Evolutionary conservation across 139 green algal genomes (phyloP).

Genomic region (Gonium pectorale): DNA sequence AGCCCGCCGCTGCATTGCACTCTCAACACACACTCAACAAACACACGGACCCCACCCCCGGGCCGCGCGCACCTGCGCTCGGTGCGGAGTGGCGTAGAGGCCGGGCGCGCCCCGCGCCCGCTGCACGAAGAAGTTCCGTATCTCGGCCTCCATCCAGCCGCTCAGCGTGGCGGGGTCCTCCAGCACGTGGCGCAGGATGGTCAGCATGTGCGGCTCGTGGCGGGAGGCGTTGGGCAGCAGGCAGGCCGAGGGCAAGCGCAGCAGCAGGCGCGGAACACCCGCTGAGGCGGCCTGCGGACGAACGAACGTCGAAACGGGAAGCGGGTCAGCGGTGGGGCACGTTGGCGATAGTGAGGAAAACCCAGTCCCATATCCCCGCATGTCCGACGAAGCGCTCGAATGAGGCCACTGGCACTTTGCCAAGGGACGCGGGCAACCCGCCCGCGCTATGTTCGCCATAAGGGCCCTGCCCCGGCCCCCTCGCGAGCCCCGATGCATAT

Average conservation of each 20-base stretch:
- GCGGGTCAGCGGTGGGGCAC: too few species aligned
- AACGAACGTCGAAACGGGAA: too few species aligned
- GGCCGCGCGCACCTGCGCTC: conserved; percentile 7
- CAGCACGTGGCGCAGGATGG: conserved; percentile 90
- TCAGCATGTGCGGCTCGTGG: conserved; percentile 76
- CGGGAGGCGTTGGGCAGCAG: conserved; percentile 57
- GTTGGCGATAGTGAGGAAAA: too few species aligned
- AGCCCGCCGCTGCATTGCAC: too few species aligned
- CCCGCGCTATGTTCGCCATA: too few species aligned
- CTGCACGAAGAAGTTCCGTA: conserved; percentile 73
- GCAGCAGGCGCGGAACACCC: conserved; percentile 71
- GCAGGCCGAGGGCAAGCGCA: conserved; percentile 78
- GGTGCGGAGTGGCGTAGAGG: neutral
- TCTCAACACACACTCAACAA: too few species aligned
- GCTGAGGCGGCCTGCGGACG: conserved; percentile 60
- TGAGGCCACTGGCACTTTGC: too few species aligned
- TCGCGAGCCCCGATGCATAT: too few species aligned
- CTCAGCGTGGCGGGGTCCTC: conserved; percentile 92
- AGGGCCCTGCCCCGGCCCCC: too few species aligned
- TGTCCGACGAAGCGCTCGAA: too few species aligned
- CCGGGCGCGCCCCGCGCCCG: neutral
- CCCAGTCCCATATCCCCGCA: too few species aligned
- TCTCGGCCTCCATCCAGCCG: conserved; percentile 92
- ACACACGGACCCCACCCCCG: neutral
- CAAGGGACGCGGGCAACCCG: too few species aligned